Evolutionary conservation across 306 rosid species (phyloP), one percentile per base, ranked within the genome.

Genomic region (Rubus parviflorus): DNA sequence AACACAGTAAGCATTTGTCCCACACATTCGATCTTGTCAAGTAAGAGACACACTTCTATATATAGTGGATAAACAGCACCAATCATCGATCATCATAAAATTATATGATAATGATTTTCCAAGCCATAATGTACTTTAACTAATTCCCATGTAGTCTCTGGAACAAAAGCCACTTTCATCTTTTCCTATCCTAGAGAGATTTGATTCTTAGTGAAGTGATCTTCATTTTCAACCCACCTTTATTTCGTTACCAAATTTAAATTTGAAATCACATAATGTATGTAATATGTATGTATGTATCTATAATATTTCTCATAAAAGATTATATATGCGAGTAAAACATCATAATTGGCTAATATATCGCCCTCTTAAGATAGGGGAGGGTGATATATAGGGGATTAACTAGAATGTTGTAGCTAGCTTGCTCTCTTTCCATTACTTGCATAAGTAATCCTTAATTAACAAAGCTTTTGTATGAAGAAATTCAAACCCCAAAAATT

Each of bases 141-240:
- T 13, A 43, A 30, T 1, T 30, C 37, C 5, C 38, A 5, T 46
- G 15, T 46, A 23, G 45, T 23, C 56, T 45, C 35, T 30, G 35
- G 35, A 30, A 30, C 30, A 25, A 67, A 67, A 67, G 72, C 45
- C 40, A 68, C 38, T 23, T 46, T 0, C 12, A 67, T 30, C 43
- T 9, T 17, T 35, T 35, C 53, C 46, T 10, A 19, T 17, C 61
- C 0, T 14, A 16, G 2, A 30, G 5, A 51, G 62, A 51, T 30
- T 71, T 37, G 45, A 71, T 30, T 30, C 43, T 69, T 46, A 4
- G 42, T 69, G 57, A 69, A 46, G 43, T 69, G 43, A 69, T 16
- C 4, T 66, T 40, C 1, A 0, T 23, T 19, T 17, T 60, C 40
- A 40, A 42, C 43, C 53, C 12, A 40, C 3, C 20, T n/a, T 37